Evolutionary conservation across 2,329 filamentous ascomycete genomes (phyloP).

Genomic region (Fusarium lateritium): DNA sequence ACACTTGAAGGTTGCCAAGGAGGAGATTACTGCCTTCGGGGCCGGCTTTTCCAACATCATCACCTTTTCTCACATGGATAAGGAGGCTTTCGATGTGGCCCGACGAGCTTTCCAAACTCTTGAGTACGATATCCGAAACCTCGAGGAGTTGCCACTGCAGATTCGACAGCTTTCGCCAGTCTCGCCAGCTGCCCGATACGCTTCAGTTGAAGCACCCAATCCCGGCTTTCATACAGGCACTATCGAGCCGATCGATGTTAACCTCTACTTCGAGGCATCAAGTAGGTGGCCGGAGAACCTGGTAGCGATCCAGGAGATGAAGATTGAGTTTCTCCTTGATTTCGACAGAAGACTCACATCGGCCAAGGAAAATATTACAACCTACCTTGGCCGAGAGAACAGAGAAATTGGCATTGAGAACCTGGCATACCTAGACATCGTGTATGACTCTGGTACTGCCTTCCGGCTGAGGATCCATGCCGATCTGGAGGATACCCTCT

Average conservation of each 20-base stretch:
- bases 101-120: slow-evolving; percentile 80
- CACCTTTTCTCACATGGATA: slow-evolving; percentile 62
- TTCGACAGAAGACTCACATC: slow-evolving; percentile 79
- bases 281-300: slow-evolving; percentile 94
- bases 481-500: slow-evolving; percentile 85
- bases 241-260: slow-evolving; percentile 77
- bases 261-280: slow-evolving; percentile 94
- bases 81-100: slow-evolving; percentile 75
- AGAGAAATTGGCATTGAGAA: slow-evolving; percentile 78
- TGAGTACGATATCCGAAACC: slow-evolving; percentile 80
- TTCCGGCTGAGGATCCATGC: slow-evolving; percentile 92
- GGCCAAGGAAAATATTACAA: slow-evolving; percentile 71
- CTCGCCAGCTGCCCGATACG: slow-evolving; percentile 80
- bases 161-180: slow-evolving; percentile 84
- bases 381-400: slow-evolving; percentile 87
- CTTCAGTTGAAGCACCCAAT: slow-evolving; percentile 67
- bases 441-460: slow-evolving; percentile 77
- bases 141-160: slow-evolving; percentile 90
- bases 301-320: slow-evolving; percentile 91
- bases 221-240: slow-evolving; percentile 61
- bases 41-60: slow-evolving; percentile 66
- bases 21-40: slow-evolving; percentile 67
- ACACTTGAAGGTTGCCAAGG: slow-evolving; percentile 75
- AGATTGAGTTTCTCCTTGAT: slow-evolving; percentile 88
- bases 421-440: slow-evolving; percentile 84